These are phyloP conservation scores for Rhodosporidiobolus odoratus DNA, from an alignment of 768 basidiomycete genomes.

Conservation along the genomic window DNA sequence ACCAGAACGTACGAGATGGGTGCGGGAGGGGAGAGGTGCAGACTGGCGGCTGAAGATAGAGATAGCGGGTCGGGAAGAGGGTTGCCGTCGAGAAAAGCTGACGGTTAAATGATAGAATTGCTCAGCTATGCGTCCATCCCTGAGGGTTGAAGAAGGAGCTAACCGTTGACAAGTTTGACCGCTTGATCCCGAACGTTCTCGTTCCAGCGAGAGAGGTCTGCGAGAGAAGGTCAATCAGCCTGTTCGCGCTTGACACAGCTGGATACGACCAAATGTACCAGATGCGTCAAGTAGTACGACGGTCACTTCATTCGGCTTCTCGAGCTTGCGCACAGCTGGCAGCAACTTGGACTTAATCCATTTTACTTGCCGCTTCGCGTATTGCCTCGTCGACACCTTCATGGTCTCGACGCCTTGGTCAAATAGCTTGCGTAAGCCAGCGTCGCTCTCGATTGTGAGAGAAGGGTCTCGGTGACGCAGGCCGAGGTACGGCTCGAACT, in stretches of 20 bases:
- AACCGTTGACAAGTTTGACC: slow-evolving; percentile 4
- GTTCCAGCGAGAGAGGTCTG: slow-evolving; percentile 24
- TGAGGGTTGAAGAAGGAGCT: neutral
- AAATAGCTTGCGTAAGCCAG: slow-evolving; percentile 47
- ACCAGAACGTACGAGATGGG: neutral
- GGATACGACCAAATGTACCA: neutral
- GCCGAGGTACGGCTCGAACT: slow-evolving; percentile 66
- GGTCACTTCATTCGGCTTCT: slow-evolving; percentile 41
- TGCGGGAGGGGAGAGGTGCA: slow-evolving; percentile 1
- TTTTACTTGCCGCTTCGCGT: slow-evolving; percentile 81
- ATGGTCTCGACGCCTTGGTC: slow-evolving; percentile 63
- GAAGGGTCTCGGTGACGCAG: slow-evolving; percentile 2
- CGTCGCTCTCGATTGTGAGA: slow-evolving; percentile 1
- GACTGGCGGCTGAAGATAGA: slow-evolving; percentile 7
- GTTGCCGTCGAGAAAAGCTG: slow-evolving; percentile 20
- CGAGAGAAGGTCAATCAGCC: neutral
- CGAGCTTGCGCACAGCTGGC: slow-evolving; percentile 49
- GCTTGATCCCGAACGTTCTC: slow-evolving; percentile 18
- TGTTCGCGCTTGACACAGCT: neutral
- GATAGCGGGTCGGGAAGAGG: slow-evolving; percentile 17
- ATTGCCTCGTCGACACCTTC: slow-evolving; percentile 81
- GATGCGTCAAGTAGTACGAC: slow-evolving; percentile 52
- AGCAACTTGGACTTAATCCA: slow-evolving; percentile 90
- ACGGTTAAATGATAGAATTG: rapidly evolving
- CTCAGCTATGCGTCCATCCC: too few species aligned